Evolutionary conservation across 2,329 filamentous ascomycete genomes (phyloP), one percentile per base, ranked within the genome.

Genomic region (Raffaelea ambrosiae): DNA sequence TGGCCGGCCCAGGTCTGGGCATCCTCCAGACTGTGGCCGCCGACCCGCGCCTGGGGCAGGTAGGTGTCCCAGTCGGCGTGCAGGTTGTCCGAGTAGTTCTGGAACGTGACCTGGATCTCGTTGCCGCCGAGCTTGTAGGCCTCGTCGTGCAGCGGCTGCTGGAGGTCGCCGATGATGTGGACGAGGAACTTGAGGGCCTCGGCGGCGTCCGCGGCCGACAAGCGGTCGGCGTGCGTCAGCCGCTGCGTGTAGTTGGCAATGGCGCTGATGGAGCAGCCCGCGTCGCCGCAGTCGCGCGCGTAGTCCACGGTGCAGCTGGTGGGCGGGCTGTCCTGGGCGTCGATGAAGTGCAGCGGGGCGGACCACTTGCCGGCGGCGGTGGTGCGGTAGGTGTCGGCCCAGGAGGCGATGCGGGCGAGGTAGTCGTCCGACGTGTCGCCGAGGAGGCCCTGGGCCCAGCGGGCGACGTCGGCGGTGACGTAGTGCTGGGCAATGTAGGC

Each of bases 111-210:
- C 1, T 62, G 54, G 53, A 83, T 76, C n/a, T 60, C 61, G 57
- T 81, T 83, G 3, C 77, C 79, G 36, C 79, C 79, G 0, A 68
- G 57, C 29, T 71, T 66, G 46, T 74, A 66, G 10, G 68, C 67
- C 58, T 78, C 74, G 54, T 69, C 70, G 59, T 77, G 74, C 5
- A 78, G 65, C 1, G 74, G 74, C 60, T 78, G 72, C 46, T 74
- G 72, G 47, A 79, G 72, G 57, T 79, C 78, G 35, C 74, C 76
- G 38, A 75, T 49, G 55, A 81, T 77, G 61, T 77, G 65, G n/a
- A 63, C 64, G 48, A 82, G 69, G 59, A 84, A 84, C 65, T 82
- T 83, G 57, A 77, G 75, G 2, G 81, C 80, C 62, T 81, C 73
- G 43, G 67, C 68, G 41, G 74, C 69, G 53, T 71, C 67, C 62